phyloP scores from a whole-genome alignment of 495 filamentous ascomycete genomes.

The Podospora appendiculata region DNA sequence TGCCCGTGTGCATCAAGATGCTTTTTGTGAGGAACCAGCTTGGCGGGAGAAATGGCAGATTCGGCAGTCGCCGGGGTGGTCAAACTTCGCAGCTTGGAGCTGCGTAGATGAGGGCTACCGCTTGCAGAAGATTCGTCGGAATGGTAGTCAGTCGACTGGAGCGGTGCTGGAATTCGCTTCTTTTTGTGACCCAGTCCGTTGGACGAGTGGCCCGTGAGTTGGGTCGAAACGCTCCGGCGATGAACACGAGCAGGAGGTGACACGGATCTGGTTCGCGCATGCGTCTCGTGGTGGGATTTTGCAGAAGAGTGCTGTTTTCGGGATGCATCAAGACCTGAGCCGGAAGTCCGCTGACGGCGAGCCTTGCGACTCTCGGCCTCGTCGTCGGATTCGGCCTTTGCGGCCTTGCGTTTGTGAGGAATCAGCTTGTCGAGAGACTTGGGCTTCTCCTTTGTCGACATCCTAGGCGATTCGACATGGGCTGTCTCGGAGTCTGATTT shows the following conservation, averaged over 20 bases:
- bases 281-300: conserved; percentile 28
- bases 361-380: conserved; percentile 39
- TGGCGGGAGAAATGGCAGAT: conserved; percentile 54
- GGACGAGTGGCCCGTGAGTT: conserved; percentile 41
- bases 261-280: conserved; percentile 49
- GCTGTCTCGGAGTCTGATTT: conserved; percentile 40
- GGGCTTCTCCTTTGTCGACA: conserved; percentile 25
- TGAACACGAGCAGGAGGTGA: conserved; percentile 54
- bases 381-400: conserved; percentile 41
- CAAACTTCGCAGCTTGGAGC: conserved; percentile 56
- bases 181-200: conserved; percentile 49
- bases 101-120: conserved; percentile 61
- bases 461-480: conserved; percentile 26
- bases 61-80: conserved; percentile 49
- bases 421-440: conserved; percentile 31
- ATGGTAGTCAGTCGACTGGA: conserved; percentile 55
- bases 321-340: conserved; percentile 30
- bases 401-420: conserved; percentile 37
- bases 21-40: conserved; percentile 66
- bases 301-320: conserved; percentile 19
- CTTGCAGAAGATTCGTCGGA: conserved; percentile 69
- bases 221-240: conserved; percentile 59
- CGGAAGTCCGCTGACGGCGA: conserved; percentile 40
- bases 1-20: conserved; percentile 78
- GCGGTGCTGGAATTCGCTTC: conserved; percentile 47